A percentile compares a stretch with the other conserved stretches of the same genome.
Evolutionary conservation across 2,329 filamentous ascomycete species (phyloP).

Genomic region (Zasmidium cellare): DNA sequence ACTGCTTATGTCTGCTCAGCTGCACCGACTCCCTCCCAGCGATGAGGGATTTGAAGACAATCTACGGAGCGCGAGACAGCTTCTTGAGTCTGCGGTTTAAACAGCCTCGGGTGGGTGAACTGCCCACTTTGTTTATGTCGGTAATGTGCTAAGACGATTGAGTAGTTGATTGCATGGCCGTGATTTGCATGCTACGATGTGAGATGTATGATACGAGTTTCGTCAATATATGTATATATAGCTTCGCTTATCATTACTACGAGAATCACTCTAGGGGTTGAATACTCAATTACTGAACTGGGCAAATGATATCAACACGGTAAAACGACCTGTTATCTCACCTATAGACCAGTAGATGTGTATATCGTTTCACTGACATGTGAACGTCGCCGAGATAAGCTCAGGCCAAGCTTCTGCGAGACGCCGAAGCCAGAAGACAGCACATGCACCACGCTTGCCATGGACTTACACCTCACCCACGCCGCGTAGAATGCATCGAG

Average conservation of each 20-base stretch:
- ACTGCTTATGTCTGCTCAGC: constrained; percentile 1
- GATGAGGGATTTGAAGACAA: background rate
- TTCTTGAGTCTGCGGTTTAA: background rate
- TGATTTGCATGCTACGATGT: background rate
- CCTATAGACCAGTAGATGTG: too few relatives aligned
- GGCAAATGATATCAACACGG: too few relatives aligned
- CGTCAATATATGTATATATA: too few relatives aligned
- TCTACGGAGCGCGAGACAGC: background rate
- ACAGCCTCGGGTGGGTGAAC: background rate
- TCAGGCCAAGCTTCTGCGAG: background rate
- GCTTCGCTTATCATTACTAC: too few relatives aligned
- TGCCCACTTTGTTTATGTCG: background rate
- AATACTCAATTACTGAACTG: too few relatives aligned
- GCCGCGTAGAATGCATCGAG: constrained; percentile 15
- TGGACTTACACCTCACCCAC: background rate
- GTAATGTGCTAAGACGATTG: background rate
- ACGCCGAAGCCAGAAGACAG: background rate
- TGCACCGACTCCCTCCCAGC: background rate
- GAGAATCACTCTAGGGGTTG: too few relatives aligned
- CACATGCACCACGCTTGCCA: background rate
- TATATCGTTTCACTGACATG: background rate
- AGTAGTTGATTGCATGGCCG: background rate
- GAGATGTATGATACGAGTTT: too few relatives aligned
- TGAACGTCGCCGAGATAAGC: background rate
- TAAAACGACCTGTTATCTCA: too few relatives aligned